Evolutionary conservation across 1,284 basidiomycete genomes (phyloP).

Genomic region (Rhodotorula sp.): DNA sequence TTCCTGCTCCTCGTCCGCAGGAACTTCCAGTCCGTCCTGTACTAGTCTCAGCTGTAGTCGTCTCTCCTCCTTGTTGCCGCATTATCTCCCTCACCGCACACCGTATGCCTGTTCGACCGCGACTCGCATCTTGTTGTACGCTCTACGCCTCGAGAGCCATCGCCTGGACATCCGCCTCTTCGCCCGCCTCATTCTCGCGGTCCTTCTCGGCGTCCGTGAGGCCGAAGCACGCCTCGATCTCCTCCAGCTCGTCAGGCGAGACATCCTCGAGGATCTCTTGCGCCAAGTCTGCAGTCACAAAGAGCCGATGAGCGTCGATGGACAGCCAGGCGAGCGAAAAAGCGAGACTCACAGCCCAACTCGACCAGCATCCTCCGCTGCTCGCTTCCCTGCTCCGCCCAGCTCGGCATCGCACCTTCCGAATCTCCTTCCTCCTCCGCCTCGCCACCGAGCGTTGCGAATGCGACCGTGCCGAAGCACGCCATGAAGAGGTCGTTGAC

Average conservation of each 20-base stretch:
- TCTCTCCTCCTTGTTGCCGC: too few species aligned
- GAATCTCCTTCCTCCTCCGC: neutral
- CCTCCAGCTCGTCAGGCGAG: constrained; percentile 29
- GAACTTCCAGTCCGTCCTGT: constrained; percentile 38
- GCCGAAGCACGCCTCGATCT: constrained; percentile 34
- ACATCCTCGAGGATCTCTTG: constrained; percentile 38
- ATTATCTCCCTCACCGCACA: neutral
- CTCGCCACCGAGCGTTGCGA: constrained; percentile 24
- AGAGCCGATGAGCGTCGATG: too few species aligned
- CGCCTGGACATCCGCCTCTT: constrained; percentile 1
- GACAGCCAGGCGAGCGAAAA: neutral
- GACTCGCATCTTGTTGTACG: too few species aligned
- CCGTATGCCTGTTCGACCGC: neutral
- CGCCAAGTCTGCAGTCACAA: constrained; percentile 18
- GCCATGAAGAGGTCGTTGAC: constrained; percentile 19
- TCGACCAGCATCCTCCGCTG: constrained; percentile 13
- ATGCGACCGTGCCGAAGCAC: constrained; percentile 31
- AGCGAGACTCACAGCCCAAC: constrained; percentile 20
- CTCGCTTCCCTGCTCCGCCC: constrained; percentile 2
- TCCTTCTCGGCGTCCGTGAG: neutral
- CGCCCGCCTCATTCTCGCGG: constrained; percentile 1
- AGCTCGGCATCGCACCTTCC: constrained; percentile 14
- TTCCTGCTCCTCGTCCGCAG: neutral
- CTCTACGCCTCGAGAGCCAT: neutral
- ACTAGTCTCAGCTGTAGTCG: constrained; percentile 5